Percentiles rank a stretch among this genome's conserved stretches.
phyloP scores from a whole-genome alignment of 225 moss, liverwort and hornwort species.

The Polytrichum formosum region DNA sequence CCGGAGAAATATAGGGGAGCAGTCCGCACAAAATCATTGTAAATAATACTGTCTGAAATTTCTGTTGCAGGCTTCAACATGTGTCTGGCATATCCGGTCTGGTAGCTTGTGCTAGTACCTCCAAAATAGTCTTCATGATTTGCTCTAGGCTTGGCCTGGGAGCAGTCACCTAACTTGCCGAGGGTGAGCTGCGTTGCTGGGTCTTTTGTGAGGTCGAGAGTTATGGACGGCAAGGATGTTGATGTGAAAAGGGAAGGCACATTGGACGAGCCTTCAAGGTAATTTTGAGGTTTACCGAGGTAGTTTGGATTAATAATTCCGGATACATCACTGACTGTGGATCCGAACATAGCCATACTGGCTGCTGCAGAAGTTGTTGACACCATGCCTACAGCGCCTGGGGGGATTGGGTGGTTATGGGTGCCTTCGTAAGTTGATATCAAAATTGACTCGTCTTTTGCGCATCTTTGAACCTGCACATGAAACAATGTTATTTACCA shows the following conservation, averaged over 20 bases:
- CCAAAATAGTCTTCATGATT: background rate
- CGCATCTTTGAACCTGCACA: conserved; percentile 65
- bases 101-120: background rate
- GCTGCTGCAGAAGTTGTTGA: conserved; percentile 77
- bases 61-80: background rate
- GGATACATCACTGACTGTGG: conserved; percentile 47
- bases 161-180: conserved; percentile 9
- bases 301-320: conserved; percentile 7
- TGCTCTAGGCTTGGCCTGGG: background rate
- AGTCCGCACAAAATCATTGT: background rate
- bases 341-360: conserved; percentile 62
- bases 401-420: conserved; percentile 67
- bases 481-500: background rate
- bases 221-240: conserved; percentile 50
- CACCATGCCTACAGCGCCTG: conserved; percentile 62
- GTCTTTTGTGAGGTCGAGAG: conserved; percentile 55
- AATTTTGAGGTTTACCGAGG: conserved; percentile 34
- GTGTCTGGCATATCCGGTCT: background rate
- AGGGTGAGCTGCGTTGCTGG: conserved; percentile 56
- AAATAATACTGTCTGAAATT: background rate
- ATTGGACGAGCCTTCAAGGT: conserved; percentile 13
- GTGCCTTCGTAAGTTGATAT: conserved; percentile 69
- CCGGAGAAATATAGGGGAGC: background rate
- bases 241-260: conserved; percentile 23
- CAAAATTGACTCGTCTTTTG: conserved; percentile 58